Base-by-base conservation (phyloP, 495 filamentous ascomycete species). In the Penicillium atrosanguineum region DNA sequence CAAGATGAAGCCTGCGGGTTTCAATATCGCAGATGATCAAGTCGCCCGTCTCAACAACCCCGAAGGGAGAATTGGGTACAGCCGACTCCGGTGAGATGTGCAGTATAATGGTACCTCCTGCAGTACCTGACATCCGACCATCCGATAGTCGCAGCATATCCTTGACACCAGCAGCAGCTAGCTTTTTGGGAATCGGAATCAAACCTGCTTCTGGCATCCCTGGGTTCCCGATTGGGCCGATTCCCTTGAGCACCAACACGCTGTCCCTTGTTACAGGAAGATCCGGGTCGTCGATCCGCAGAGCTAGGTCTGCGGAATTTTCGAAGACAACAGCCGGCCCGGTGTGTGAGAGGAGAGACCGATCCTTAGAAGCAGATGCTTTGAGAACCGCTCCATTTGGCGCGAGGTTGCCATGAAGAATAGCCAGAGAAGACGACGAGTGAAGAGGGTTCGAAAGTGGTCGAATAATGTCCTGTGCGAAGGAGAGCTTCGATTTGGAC, bases 151-250 rank as follows among this genome's bases (percentile, higher is more conserved):
- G 70, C 37, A 88, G 63, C 85, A 88, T 88, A 63, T 87, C 85
- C 40, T 64, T 65, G 0, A 87, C 82, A 0, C 85, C 85, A n/a
- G 65, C 59, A 2, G 66, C 69, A 0, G 77, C 83, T 7, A 88
- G 70, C 52, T 85, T 86, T 29, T 81, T 74, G 26, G 85, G 84
- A 12, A 87, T 86, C 1, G 84, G 85, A 11, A 87, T 76, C 5
- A 87, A 58, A 8, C 83, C 83, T 38, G 83, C 83, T 66, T 88
- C 85, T 5, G 85, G 85, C 85, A 87, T 88, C 0, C 85, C 85
- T 0, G 83, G 84, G 53, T 83, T 82, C 0, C 85, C 85, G 1
- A 86, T 74, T 4, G 84, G 83, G 0, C 85, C 85, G 48, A 87
- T 85, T 21, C 76, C 70, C 56, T 82, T 79, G 28, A 87, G 69